phyloP scores from a whole-genome alignment of 2,329 filamentous ascomycete genomes.

The Diatrype stigma region DNA sequence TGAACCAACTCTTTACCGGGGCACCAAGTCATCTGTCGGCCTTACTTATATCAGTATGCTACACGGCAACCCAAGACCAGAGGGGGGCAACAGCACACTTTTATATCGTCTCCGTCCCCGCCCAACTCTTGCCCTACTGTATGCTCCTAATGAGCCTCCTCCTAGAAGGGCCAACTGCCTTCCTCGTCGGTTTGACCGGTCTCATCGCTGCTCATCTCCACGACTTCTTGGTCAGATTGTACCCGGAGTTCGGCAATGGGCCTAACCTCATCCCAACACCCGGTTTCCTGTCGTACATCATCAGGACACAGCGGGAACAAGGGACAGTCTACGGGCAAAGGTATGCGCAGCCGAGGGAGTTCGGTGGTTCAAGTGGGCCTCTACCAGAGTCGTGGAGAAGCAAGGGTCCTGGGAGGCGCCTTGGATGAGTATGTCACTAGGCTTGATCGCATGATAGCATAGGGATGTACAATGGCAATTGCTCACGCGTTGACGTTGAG shows the following conservation, averaged over 20 bases:
- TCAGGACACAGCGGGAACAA: slow-evolving; percentile 46
- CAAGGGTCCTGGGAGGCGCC: slow-evolving; percentile 57
- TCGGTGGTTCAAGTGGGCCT: slow-evolving; percentile 39
- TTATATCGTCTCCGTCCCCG: slow-evolving; percentile 78
- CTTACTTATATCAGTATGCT: slow-evolving; percentile 73
- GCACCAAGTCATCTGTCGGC: slow-evolving; percentile 53
- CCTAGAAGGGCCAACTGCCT: slow-evolving; percentile 52
- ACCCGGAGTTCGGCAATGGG: slow-evolving; percentile 84
- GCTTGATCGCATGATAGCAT: too few species aligned
- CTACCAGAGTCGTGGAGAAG: slow-evolving; percentile 61
- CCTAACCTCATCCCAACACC: slow-evolving; percentile 74
- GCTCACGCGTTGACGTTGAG: too few species aligned
- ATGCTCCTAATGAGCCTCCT: slow-evolving; percentile 74
- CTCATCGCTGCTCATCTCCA: slow-evolving; percentile 83
- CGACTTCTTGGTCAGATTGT: slow-evolving; percentile 84
- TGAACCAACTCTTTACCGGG: slow-evolving; percentile 50
- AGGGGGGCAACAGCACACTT: slow-evolving; percentile 71
- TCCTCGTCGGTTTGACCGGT: slow-evolving; percentile 68
- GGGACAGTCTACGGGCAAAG: slow-evolving; percentile 61
- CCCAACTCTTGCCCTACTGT: slow-evolving; percentile 75
- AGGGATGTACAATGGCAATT: too few species aligned
- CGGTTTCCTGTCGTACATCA: slow-evolving; percentile 62
- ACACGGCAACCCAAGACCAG: slow-evolving; percentile 84
- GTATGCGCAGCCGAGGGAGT: slow-evolving; percentile 35
- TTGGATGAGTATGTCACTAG: slow-evolving; percentile 48